phyloP scores from a whole-genome alignment of 441 rosid species.

The Brassica balearica region DNA sequence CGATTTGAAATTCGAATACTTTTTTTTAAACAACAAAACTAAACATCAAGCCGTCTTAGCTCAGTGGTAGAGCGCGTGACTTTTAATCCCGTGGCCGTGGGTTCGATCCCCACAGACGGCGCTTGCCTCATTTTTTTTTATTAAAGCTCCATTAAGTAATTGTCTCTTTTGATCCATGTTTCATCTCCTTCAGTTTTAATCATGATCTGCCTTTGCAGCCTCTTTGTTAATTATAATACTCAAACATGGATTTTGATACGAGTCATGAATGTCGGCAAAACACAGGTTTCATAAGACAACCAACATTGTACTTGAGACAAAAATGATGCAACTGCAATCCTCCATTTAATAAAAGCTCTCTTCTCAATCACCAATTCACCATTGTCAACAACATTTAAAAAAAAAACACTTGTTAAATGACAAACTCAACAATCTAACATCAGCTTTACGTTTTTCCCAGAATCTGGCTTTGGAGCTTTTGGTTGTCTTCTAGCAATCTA shows the following conservation, averaged over 20 bases:
- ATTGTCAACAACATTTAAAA: not conserved
- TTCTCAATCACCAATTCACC: conserved; percentile 10
- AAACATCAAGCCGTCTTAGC: conserved; percentile 47
- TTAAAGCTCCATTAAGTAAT: not conserved
- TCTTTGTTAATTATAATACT: conserved; percentile 11
- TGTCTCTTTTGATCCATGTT: not conserved
- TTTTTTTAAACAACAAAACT: too few species aligned
- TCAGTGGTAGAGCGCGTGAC: conserved; percentile 61
- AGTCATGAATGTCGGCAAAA: not conserved
- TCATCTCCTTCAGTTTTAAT: not conserved
- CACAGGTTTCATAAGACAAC: not conserved
- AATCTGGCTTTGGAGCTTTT: conserved; percentile 78
- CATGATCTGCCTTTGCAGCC: not conserved
- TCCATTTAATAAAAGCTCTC: too few species aligned
- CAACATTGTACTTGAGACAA: conserved; percentile 23
- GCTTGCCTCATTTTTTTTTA: not conserved
- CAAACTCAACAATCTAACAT: conserved; percentile 15
- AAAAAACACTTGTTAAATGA: conserved; percentile 8
- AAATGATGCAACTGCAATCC: conserved; percentile 17
- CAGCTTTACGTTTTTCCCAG: conserved; percentile 48
- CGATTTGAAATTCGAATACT: too few species aligned
- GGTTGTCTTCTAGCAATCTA: conserved; percentile 86
- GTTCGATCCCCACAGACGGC: conserved; percentile 49
- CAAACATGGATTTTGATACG: conserved; percentile 1
- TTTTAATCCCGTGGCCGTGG: conserved; percentile 58